A percentile compares a stretch with the other conserved stretches of the same genome.
phyloP scores from a whole-genome alignment of 2,329 filamentous ascomycete genomes.

The Teratosphaeria epicoccoides region DNA sequence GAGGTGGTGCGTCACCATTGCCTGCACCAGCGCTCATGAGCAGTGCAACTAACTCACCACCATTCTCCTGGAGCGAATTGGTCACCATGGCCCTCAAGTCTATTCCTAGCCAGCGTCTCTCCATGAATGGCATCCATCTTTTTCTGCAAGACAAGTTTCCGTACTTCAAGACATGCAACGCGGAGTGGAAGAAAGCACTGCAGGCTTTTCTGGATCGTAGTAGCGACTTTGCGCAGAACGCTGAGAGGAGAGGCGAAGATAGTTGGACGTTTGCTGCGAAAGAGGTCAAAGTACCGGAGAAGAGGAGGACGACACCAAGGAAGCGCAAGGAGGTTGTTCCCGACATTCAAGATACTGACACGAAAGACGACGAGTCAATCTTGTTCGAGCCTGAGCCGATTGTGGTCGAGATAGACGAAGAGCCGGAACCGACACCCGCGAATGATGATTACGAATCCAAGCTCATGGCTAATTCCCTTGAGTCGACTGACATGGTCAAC shows the following conservation, averaged over 20 bases:
- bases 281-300: background rate
- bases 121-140: background rate
- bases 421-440: background rate
- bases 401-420: no score
- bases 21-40: background rate
- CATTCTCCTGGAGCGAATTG: conserved; percentile 5
- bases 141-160: conserved; percentile 5
- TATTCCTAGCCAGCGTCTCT: background rate
- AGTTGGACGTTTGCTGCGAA: background rate
- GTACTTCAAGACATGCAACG: conserved; percentile 2
- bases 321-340: background rate
- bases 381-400: background rate
- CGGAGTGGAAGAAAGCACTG: conserved; percentile 1
- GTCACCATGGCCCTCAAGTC: conserved; percentile 8
- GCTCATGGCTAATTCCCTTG: background rate
- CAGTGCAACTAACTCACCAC: background rate
- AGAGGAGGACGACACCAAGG: background rate
- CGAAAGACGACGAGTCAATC: background rate
- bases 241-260: background rate
- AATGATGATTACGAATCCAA: background rate
- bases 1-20: background rate
- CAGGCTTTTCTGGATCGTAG: background rate
- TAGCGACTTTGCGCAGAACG: conserved; percentile 1
- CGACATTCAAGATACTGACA: background rate
- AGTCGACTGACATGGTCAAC: background rate